Evolutionary conservation across 495 filamentous ascomycete species (phyloP).

Genomic region (Lophium mytilinum): DNA sequence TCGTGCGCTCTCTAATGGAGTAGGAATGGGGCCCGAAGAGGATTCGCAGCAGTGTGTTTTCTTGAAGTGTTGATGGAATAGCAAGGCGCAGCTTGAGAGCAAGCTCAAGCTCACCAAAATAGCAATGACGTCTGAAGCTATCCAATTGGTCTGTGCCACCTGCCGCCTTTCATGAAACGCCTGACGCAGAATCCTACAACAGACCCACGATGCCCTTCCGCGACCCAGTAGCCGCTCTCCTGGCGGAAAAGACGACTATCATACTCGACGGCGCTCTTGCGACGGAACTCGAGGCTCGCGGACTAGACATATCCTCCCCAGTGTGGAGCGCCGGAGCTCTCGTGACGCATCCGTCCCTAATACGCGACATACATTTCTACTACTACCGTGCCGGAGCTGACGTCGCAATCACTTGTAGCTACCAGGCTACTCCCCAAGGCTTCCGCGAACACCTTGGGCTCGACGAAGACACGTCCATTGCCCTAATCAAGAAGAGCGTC

Average conservation of each 20-base stretch:
- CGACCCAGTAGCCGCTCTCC: not conserved
- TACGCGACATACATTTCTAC: conserved; percentile 25
- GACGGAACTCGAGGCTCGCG: conserved; percentile 29
- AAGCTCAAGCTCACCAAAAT: too few species aligned
- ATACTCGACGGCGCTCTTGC: conserved; percentile 32
- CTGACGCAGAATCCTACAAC: too few species aligned
- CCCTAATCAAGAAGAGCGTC: conserved; percentile 28
- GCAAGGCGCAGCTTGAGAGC: too few species aligned
- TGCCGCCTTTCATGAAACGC: too few species aligned
- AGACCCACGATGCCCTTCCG: not conserved
- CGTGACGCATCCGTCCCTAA: conserved; percentile 16
- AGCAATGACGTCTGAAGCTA: too few species aligned
- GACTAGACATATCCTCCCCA: conserved; percentile 22
- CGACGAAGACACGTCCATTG: conserved; percentile 6
- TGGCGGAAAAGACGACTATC: conserved; percentile 1
- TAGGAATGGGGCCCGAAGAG: too few species aligned
- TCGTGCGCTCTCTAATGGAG: too few species aligned
- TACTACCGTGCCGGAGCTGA: conserved; percentile 30
- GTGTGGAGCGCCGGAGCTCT: conserved; percentile 31
- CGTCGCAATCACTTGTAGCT: conserved; percentile 31
- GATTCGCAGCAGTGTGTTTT: too few species aligned
- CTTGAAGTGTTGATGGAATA: too few species aligned
- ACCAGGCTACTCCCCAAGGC: conserved; percentile 30
- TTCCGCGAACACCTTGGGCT: conserved; percentile 20
- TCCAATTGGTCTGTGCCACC: too few species aligned